Evolutionary conservation across 2,329 filamentous ascomycete genomes (phyloP).

Genomic region (Pseudopithomyces maydicus): DNA sequence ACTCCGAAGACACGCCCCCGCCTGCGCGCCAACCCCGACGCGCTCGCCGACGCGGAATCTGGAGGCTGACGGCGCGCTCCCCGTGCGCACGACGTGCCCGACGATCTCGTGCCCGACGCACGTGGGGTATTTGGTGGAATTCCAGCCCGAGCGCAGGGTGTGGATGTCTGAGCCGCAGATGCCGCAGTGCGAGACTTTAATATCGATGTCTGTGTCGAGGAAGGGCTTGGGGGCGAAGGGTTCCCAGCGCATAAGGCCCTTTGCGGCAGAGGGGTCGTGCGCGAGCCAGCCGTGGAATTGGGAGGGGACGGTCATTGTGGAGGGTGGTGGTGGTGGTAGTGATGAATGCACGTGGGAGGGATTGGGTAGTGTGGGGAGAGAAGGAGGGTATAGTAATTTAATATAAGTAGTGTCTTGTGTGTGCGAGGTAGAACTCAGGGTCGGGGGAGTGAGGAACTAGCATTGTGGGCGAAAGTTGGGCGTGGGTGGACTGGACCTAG

Average conservation of each 20-base stretch:
- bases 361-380: background rate
- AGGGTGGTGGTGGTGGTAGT: background rate
- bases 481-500: background rate
- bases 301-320: conserved; percentile 33
- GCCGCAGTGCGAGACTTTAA: conserved; percentile 39
- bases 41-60: conserved; percentile 65
- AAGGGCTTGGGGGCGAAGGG: conserved; percentile 53
- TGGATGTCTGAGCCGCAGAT: conserved; percentile 47
- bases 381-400: too few relatives aligned
- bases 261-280: conserved; percentile 52
- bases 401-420: too few relatives aligned
- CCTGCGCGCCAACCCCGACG: conserved; percentile 58
- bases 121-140: conserved; percentile 49
- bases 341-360: background rate
- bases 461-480: background rate
- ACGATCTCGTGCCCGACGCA: conserved; percentile 52
- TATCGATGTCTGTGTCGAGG: conserved; percentile 37
- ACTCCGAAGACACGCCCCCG: conserved; percentile 52
- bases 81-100: conserved; percentile 45
- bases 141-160: conserved; percentile 50
- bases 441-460: too few relatives aligned
- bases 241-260: conserved; percentile 62
- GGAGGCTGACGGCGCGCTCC: conserved; percentile 45
- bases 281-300: conserved; percentile 65
- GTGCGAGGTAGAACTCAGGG: too few relatives aligned